Base-by-base conservation (phyloP, 2,329 filamentous ascomycete genomes). In the Ascomycota sp. region DNA sequence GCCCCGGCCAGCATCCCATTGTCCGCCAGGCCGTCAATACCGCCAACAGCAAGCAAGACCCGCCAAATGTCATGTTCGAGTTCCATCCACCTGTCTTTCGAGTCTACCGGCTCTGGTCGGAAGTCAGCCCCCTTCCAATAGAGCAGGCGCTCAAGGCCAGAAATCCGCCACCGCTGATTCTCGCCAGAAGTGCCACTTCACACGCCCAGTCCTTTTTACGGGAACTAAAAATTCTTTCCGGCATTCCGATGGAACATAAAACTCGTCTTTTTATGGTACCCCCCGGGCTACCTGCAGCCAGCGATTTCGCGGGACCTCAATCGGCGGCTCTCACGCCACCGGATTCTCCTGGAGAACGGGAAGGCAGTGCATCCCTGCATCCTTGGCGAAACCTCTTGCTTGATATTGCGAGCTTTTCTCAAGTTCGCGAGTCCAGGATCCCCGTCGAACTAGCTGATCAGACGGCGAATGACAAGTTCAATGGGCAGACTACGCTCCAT, bases 51-150 rank as follows among this genome's bases (percentile, higher is more conserved):
- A 39, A 38, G 29, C 38, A 38, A 27, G 40, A 36, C n/a, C 38
- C 40, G 3, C 58, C 69, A 29, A 81, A 92, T 41, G 57, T 92
- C 32, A 61, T 77, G 44, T 92, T 77, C 50, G 89, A 95, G 54
- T 62, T 82, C 29, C 72, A 83, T 45, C 89, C 84, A 5, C 82
- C 81, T 0, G 64, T 92, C 30, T 80, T 93, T 50, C 81, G 74
- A 1, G 63, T 95, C 38, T 72, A 92, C 47, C 82, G 86, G 42
- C 61, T 95, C 2, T 75, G 73, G 50, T 68, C 68, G 3, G 58
- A 65, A 12, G 55, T 62, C 34, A 72, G 63, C 41, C 65, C 68
- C 2, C 54, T 70, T 16, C 58, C 62, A 6, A 58, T 68, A 33
- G 58, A 69, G 28, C 66, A 74, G 44, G 56, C 63, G 2, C 54